phyloP scores from a whole-genome alignment of 2,329 filamentous ascomycete species.

The Alternaria viburni region DNA sequence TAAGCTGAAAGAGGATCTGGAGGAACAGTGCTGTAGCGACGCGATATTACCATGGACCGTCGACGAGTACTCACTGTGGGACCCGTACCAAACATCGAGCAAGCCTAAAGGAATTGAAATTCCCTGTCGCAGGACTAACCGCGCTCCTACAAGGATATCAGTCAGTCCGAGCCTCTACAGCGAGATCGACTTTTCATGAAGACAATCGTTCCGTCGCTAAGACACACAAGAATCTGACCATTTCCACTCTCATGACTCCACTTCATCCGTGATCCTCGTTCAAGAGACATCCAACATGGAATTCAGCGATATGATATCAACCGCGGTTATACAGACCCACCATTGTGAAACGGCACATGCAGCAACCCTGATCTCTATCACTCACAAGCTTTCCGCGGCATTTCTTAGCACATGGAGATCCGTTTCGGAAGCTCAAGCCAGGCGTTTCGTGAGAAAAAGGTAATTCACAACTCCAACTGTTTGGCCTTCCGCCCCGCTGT shows the following conservation, averaged over 20 bases:
- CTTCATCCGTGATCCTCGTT: background rate
- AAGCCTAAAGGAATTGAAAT: background rate
- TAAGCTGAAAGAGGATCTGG: background rate
- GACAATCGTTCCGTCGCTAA: background rate
- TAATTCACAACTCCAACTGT: background rate
- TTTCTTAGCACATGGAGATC: background rate
- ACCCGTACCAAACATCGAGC: background rate
- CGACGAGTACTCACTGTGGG: background rate
- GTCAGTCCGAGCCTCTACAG: background rate
- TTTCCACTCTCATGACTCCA: background rate
- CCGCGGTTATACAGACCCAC: background rate
- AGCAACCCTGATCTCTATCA: background rate
- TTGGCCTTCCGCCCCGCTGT: background rate
- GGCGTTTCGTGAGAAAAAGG: background rate
- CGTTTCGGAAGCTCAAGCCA: background rate
- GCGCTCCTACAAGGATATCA: no score
- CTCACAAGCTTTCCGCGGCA: constrained; percentile 1
- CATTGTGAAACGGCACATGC: background rate
- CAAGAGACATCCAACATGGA: background rate
- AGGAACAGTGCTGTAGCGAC: background rate
- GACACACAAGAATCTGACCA: background rate
- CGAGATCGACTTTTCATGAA: background rate
- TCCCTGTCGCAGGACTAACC: no score
- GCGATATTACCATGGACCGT: background rate
- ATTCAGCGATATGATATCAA: background rate